Base-by-base conservation (phyloP, 768 basidiomycete genomes). In the Calvatia gigantea region DNA sequence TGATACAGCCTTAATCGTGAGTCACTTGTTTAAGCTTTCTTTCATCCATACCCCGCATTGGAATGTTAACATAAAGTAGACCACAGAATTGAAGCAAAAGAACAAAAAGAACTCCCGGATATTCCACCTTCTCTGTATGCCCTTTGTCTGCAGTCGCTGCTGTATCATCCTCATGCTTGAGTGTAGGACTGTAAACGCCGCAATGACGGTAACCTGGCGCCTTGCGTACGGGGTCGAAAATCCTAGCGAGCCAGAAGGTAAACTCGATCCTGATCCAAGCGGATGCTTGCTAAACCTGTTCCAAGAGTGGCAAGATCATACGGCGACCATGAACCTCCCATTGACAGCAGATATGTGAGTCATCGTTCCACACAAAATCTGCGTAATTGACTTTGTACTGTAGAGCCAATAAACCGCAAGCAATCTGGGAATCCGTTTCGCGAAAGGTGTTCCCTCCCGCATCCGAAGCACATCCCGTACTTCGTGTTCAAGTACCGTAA, bases 171-270 rank as follows among this genome's bases (percentile, higher is more conserved):
- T 37, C 35, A 42, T 23, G 9, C 19, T 35, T 3, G 9, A 21
- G 25, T 11, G 12, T 19, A 48, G 46, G 8, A 19, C 32, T 8
- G 46, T 33, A 11, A 35, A 48, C 9, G 46, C 19, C 14, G 21
- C 46, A 33, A n/a, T 48, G n/a, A 48, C 46, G 17, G 32, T 85
- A 43, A 84, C 84, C 27, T 86, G 82, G 82, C 69, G 84, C 54
- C 72, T 85, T n/a, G 83, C 75, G 2, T 84, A 82, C 62, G 83
- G 83, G 2, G 70, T 85, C 33, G 68, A 79, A 42, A 68, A 82
- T 60, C 71, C 79, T 4, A 61, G 66, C 12, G 67, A 78, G 65
- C 83, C 83, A 2, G 84, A 85, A 75, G 82, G 83, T 82, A 58
- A 41, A 23, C 17, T 56, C 4, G 28, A 11, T 7, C 31, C 4